These are phyloP conservation scores for Apiotrichum domesticum DNA, from an alignment of 1,284 basidiomycete species.

Conservation along the genomic window DNA sequence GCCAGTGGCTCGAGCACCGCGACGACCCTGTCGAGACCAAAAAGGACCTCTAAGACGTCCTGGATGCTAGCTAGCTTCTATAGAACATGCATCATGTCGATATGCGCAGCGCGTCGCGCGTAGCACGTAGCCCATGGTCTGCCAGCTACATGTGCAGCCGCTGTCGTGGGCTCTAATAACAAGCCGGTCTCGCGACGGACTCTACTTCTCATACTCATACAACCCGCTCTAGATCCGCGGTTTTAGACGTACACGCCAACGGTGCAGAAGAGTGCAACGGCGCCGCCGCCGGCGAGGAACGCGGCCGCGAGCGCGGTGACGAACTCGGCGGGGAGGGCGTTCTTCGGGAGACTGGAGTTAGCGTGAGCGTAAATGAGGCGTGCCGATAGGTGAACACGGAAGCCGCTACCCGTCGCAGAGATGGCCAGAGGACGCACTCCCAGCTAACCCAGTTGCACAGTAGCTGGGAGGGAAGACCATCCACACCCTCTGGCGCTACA, in stretches of 20 bases:
- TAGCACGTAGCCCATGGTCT: background rate
- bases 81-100: constrained; percentile 1
- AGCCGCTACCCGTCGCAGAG: too few relatives aligned
- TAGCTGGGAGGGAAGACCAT: background rate
- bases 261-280: constrained; percentile 78
- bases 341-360: constrained; percentile 29
- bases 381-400: too few relatives aligned
- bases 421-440: too few relatives aligned
- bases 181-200: too few relatives aligned
- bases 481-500: constrained; percentile 5
- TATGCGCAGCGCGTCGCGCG: too few relatives aligned
- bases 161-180: too few relatives aligned
- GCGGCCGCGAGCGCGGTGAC: constrained; percentile 66
- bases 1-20: constrained; percentile 3
- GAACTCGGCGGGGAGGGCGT: constrained; percentile 57
- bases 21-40: constrained; percentile 3
- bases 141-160: background rate
- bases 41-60: constrained; percentile 1
- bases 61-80: background rate
- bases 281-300: constrained; percentile 70
- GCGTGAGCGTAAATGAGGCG: background rate
- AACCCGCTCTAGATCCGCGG: background rate
- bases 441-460: too few relatives aligned
- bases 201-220: background rate
- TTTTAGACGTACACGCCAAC: constrained; percentile 73